These are phyloP conservation scores for Blastobotrys buckinghamii DNA, from an alignment of 1,139 yeast genomes.

Conservation along the genomic window DNA sequence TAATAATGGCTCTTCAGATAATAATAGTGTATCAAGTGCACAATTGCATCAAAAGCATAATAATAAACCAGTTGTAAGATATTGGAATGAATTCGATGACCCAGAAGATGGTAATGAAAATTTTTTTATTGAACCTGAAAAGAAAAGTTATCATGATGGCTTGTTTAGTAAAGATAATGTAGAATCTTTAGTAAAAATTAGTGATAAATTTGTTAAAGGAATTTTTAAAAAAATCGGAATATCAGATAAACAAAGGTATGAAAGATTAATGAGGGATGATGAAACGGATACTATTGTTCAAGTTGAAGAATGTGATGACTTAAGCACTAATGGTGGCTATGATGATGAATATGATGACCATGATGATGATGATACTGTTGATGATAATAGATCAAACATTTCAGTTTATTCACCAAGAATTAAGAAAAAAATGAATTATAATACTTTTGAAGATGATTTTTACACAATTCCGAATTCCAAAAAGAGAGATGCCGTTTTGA, in stretches of 20 bases:
- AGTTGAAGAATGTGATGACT: conserved; percentile 15
- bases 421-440: conserved; percentile 16
- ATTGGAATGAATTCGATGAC: conserved; percentile 72
- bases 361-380: conserved; percentile 18
- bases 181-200: conserved; percentile 27
- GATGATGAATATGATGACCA: conserved; percentile 15
- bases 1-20: conserved; percentile 6
- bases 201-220: conserved; percentile 21
- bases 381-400: conserved; percentile 15
- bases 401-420: conserved; percentile 22
- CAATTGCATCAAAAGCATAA: conserved; percentile 5
- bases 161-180: conserved; percentile 35
- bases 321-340: conserved; percentile 18
- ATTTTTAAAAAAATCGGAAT: conserved; percentile 15
- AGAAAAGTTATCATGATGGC: conserved; percentile 24
- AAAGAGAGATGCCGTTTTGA: conserved; percentile 43
- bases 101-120: conserved; percentile 44
- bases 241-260: neutral
- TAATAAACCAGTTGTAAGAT: conserved; percentile 40
- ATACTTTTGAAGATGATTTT: conserved; percentile 24
- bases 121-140: conserved; percentile 31
- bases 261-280: conserved; percentile 9
- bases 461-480: conserved; percentile 13
- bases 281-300: conserved; percentile 14
- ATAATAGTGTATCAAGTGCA: conserved; percentile 4